Evolutionary conservation across 495 filamentous ascomycete genomes (phyloP).

Genomic region (Tuber brumale): DNA sequence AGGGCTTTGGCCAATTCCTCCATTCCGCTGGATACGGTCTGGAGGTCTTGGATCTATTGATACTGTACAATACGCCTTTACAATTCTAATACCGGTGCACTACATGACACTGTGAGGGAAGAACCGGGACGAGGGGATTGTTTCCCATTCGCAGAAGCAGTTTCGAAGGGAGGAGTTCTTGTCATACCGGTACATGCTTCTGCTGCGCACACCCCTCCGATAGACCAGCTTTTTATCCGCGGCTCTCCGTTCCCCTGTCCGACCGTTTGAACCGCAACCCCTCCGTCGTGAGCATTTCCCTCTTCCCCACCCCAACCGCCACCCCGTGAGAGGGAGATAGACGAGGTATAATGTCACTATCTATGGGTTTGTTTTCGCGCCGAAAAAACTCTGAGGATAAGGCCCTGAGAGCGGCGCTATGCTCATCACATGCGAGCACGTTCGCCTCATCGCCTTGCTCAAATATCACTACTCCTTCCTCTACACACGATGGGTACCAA

Average conservation of each 20-base stretch:
- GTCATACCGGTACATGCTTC: not conserved
- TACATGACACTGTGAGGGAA: not conserved
- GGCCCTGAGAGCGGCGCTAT: conserved; percentile 10
- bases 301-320: not conserved
- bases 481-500: not conserved
- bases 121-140: not conserved
- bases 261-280: not conserved
- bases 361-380: conserved; percentile 36
- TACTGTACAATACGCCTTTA: not conserved
- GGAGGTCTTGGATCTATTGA: not conserved
- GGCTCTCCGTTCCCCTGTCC: not conserved
- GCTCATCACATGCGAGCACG: conserved; percentile 7
- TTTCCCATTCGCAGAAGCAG: not conserved
- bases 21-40: not conserved
- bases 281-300: not conserved
- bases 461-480: not conserved
- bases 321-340: not conserved
- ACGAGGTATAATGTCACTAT: conserved; percentile 21
- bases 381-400: conserved; percentile 37
- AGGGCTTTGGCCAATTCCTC: not conserved
- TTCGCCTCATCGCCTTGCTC: conserved; percentile 7
- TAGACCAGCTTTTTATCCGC: not conserved
- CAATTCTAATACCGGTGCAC: not conserved
- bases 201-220: not conserved
- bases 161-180: not conserved